These are phyloP conservation scores for Sclerotinia nivalis DNA, from an alignment of 2,329 filamentous ascomycete genomes.

Conservation along the genomic window DNA sequence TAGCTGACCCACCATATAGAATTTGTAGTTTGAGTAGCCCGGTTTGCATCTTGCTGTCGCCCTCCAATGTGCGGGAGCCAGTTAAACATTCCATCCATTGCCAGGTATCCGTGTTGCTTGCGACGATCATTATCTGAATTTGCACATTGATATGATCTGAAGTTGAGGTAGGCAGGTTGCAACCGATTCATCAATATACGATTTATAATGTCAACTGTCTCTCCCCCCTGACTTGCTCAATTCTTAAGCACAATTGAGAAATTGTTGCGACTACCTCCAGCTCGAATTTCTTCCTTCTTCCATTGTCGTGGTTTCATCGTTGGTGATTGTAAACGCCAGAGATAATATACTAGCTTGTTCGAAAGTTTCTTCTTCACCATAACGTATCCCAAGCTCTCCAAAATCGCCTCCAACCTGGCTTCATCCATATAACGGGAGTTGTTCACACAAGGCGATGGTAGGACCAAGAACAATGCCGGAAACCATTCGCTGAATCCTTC, in stretches of 20 bases:
- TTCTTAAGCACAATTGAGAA: slow-evolving; percentile 73
- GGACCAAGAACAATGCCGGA: slow-evolving; percentile 81
- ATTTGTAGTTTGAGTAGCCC: slow-evolving; percentile 11
- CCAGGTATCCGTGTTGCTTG: neutral
- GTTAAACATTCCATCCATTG: neutral
- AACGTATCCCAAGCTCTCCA: slow-evolving; percentile 74
- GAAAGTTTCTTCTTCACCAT: slow-evolving; percentile 69
- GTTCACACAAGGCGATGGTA: slow-evolving; percentile 82
- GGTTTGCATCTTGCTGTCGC: neutral
- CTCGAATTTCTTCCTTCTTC: slow-evolving; percentile 73
- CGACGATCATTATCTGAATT: neutral
- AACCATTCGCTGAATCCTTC: slow-evolving; percentile 45
- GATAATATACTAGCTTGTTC: slow-evolving; percentile 81
- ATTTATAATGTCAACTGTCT: neutral
- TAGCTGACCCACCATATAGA: slow-evolving; percentile 5
- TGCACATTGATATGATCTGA: neutral
- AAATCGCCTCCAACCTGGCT: slow-evolving; percentile 66
- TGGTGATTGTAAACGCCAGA: slow-evolving; percentile 61
- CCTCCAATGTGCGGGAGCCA: neutral
- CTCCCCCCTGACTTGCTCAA: neutral
- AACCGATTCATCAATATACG: neutral
- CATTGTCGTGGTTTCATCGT: slow-evolving; percentile 36
- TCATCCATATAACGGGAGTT: slow-evolving; percentile 92
- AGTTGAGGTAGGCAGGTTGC: neutral
- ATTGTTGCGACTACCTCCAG: slow-evolving; percentile 80